Conservation (phyloP, 2,329 filamentous ascomycete species). For the Lasiodiplodia gonubiensis region DNA sequence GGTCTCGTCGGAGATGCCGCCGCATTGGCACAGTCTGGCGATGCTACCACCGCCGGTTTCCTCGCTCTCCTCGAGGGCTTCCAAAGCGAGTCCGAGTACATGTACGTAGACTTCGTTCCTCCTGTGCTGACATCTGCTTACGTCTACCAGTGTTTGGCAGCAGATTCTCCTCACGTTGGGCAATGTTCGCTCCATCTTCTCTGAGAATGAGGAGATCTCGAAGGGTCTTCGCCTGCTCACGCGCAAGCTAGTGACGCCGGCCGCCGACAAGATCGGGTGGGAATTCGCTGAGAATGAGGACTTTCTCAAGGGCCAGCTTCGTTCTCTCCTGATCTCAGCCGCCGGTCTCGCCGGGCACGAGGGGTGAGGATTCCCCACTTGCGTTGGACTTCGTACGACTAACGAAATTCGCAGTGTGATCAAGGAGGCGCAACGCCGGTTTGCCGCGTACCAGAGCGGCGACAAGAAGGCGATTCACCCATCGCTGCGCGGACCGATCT, state of each 20-base stretch:
- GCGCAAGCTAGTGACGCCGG: slow-evolving; percentile 74
- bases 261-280: slow-evolving; percentile 83
- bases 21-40: slow-evolving; percentile 85
- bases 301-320: slow-evolving; percentile 80
- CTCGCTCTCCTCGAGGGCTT: slow-evolving; percentile 87
- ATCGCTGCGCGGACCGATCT: slow-evolving; percentile 80
- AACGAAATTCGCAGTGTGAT: slow-evolving; percentile 62
- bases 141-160: slow-evolving; percentile 71
- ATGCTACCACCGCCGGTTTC: slow-evolving; percentile 80
- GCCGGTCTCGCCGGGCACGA: slow-evolving; percentile 80
- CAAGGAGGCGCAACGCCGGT: slow-evolving; percentile 76
- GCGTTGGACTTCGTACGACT: slow-evolving; percentile 15
- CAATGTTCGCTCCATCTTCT: slow-evolving; percentile 83
- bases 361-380: slow-evolving; percentile 57
- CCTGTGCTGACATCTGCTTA: slow-evolving; percentile 22
- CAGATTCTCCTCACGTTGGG: slow-evolving; percentile 79
- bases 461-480: slow-evolving; percentile 75
- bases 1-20: slow-evolving; percentile 88
- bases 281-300: slow-evolving; percentile 78
- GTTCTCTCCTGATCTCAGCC: slow-evolving; percentile 77
- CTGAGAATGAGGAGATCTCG: slow-evolving; percentile 73
- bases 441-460: slow-evolving; percentile 76
- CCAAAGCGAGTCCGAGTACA: slow-evolving; percentile 77
- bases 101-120: slow-evolving; percentile 52
- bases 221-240: slow-evolving; percentile 78